Base-by-base conservation (phyloP, 257 asterid species). In the Petunia axillaris region DNA sequence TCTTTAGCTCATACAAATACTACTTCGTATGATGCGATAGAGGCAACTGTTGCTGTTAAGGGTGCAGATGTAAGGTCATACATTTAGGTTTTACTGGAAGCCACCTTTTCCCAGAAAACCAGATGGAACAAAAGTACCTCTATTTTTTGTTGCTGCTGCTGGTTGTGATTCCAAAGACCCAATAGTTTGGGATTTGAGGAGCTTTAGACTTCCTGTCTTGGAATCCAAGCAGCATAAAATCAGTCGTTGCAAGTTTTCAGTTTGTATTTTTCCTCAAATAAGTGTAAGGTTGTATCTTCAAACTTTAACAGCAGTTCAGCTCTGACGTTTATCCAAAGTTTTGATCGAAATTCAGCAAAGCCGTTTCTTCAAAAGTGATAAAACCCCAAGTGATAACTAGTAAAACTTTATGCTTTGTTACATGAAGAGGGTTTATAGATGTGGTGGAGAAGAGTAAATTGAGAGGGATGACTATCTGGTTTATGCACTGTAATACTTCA, bases 281-380 rank as follows among this genome's bases (percentile, higher is more conserved):
- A 70, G 5, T 70, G 2, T 46, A 2, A 16, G 55, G 44, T 70
- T 70, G 55, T 44, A 40, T 4, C 25, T 68, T 70, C 58, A 1
- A 70, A 70, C 76, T 70, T 46, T 4, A 16, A 44, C 15, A 46
- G 39, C 48, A 46, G 41, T 70, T 46, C 41, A 16, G 76, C 76
- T 46, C 9, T 4, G 76, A 70, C 44, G 76, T 44, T 68, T 68
- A 8, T 68, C 58, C 76, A 16, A 68, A n/a, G 76, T 16, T 70
- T 70, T 44, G 58, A 46, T 70, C 46, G 76, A 46, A 70, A 70
- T 70, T 9, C 10, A 4, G 58, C 41, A 70, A 44, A 16, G 2
- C 9, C 14, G 1, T 9, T 46, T 70, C 76, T 44, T 70, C 11
- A 44, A 2, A 16, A 70, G 57, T 46, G 46, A 46, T 41, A 46